phyloP scores from a whole-genome alignment of 352 stramenopile species.

The Pythium guiyangense region DNA sequence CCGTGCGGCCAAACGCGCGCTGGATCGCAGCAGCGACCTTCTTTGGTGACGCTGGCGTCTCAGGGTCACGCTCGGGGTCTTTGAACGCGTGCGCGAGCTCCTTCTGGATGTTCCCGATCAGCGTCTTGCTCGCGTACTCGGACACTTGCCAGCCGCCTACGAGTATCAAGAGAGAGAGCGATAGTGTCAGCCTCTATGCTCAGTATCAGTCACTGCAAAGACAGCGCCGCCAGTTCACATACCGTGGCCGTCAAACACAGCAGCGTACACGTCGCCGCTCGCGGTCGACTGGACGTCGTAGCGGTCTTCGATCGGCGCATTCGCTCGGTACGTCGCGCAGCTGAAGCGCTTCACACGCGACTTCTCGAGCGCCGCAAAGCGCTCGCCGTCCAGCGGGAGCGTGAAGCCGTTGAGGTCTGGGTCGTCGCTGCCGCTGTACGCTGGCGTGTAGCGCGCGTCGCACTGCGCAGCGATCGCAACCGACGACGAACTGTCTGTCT shows the following conservation, averaged over 20 bases:
- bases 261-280: constrained; percentile 80
- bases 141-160: constrained; percentile 90
- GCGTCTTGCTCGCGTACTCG: constrained; percentile 77
- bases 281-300: constrained; percentile 64
- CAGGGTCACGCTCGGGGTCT: constrained; percentile 15
- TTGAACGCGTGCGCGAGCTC: constrained; percentile 55
- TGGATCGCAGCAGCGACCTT: constrained; percentile 67
- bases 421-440: constrained; percentile 19
- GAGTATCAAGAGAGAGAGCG: not conserved
- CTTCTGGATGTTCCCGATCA: constrained; percentile 81
- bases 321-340: constrained; percentile 62
- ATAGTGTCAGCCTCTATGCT: not conserved
- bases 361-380: constrained; percentile 35
- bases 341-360: constrained; percentile 45
- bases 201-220: not conserved
- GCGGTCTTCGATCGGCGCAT: constrained; percentile 80
- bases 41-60: constrained; percentile 28
- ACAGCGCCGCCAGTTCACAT: not conserved
- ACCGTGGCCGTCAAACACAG: constrained; percentile 91
- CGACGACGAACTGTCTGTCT: constrained; percentile 13
- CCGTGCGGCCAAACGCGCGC: constrained; percentile 81
- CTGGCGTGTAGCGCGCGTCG: constrained; percentile 43
- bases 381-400: constrained; percentile 50
- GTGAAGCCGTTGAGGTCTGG: constrained; percentile 34
- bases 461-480: constrained; percentile 33